These are phyloP conservation scores for Alternaria incomplexa DNA, from an alignment of 2,329 filamentous ascomycete genomes.

Conservation along the genomic window DNA sequence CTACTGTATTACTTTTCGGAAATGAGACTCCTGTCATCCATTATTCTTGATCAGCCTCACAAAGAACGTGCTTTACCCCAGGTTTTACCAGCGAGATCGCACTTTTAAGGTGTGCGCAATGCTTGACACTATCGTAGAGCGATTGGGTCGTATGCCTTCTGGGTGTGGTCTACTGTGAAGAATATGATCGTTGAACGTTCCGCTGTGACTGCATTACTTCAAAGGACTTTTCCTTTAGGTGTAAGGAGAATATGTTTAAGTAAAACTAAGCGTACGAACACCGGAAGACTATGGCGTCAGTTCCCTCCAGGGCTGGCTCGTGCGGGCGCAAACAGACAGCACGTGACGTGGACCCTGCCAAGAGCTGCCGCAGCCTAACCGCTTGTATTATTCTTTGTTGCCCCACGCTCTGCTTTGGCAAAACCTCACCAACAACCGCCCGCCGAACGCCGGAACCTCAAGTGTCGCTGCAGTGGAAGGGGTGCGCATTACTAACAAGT, in stretches of 20 bases:
- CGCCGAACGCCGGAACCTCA: not conserved
- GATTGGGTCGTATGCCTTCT: not conserved
- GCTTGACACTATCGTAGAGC: not conserved
- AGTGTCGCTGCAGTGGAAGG: not conserved
- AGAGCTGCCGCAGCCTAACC: not conserved
- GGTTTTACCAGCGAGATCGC: not conserved
- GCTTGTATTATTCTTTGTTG: constrained; percentile 11
- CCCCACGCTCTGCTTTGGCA: constrained; percentile 5
- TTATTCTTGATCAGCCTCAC: not conserved
- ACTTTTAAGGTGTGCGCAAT: not conserved
- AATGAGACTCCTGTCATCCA: not conserved
- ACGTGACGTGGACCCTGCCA: constrained; percentile 13
- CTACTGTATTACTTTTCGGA: not conserved
- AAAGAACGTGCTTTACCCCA: rapidly evolving
- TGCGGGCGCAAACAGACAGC: not conserved
- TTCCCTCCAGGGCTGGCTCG: not conserved
- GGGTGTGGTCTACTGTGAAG: not conserved
- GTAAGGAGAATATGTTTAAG: not conserved
- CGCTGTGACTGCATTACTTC: not conserved
- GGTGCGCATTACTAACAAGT: constrained; percentile 3
- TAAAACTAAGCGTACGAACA: not conserved
- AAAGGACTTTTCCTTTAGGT: not conserved
- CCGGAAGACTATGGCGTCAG: not conserved
- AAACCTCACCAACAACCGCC: not conserved
- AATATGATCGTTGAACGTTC: not conserved